Evolutionary conservation across 371 early-diverging fungal genomes (phyloP), one percentile per base, ranked within the genome.

Genomic region (Chytridiales sp.): DNA sequence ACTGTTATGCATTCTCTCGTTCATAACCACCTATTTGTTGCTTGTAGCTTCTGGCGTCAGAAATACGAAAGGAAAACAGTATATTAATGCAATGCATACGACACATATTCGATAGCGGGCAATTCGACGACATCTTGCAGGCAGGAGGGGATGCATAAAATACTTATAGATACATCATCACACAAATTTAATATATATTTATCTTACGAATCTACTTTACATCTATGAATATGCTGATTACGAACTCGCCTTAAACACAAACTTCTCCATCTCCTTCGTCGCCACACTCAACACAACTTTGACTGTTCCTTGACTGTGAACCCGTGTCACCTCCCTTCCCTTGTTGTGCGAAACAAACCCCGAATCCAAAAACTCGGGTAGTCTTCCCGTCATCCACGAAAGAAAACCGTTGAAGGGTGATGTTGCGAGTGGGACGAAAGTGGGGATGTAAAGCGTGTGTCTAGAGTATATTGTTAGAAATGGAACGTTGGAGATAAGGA

Each of bases 341-440:
- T 73, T 66, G 39, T 58, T 42, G 53, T 68, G 69, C 0, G 60
- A 69, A n/a, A 74, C 68, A 56, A 82, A 78, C 34, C 62, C 61
- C 6, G 76, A 57, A 64, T 82, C 83, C 21, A 83, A 13, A 44
- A 81, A 81, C 61, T 82, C 83, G 8, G 83, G 83, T 13, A 72
- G 56, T 26, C 74, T 53, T 6, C 83, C 83, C 1, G 60, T 48
- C 9, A 70, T 26, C 73, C 75, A 77, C 22, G 69, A 68, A 31
- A 77, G 54, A 27, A 75, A 53, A 24, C 47, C 56, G 51, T 73
- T 69, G 41, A 79, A 61, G n/a, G 74, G 74, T 3, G 67, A 61
- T 0, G 74, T 69, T 22, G 79, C 73, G 22, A 70, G 24, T 1
- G 79, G 79, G 4, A 62, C 62, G 42, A 75, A 76, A 15, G 73